Conservation (phyloP, 371 early-diverging fungal genomes). For the Paraphysoderma sedebokerense region DNA sequence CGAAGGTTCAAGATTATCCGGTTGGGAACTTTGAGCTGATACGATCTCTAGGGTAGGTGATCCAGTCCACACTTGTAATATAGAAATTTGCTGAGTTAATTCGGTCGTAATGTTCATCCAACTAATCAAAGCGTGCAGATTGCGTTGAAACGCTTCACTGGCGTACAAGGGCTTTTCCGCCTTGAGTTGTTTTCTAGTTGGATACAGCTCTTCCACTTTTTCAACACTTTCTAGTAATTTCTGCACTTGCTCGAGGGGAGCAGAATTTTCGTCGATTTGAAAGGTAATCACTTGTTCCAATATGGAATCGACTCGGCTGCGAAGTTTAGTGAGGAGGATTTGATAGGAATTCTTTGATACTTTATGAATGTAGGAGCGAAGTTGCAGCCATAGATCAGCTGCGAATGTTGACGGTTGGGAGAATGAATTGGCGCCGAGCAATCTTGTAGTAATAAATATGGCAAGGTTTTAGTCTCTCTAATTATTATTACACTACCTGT, state of each 20-base stretch:
- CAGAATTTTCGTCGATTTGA: slow-evolving; percentile 19
- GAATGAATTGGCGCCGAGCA: not conserved
- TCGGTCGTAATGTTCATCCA: slow-evolving; percentile 58
- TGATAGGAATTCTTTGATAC: slow-evolving; percentile 45
- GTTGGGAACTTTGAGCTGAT: no score
- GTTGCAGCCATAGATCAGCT: slow-evolving; percentile 59
- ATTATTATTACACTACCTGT: no score
- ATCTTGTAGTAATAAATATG: no score
- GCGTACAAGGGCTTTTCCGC: slow-evolving; percentile 52
- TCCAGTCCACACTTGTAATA: slow-evolving; percentile 69
- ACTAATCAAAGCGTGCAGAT: slow-evolving; percentile 50
- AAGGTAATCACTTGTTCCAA: slow-evolving; percentile 47
- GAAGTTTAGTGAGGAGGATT: slow-evolving; percentile 40
- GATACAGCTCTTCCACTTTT: slow-evolving; percentile 55
- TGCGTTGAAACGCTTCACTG: slow-evolving; percentile 41
- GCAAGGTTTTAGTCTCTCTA: no score
- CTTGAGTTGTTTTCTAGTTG: slow-evolving; percentile 43
- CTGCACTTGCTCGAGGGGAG: slow-evolving; percentile 39
- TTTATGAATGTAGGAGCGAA: slow-evolving; percentile 45
- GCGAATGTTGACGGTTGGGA: not conserved
- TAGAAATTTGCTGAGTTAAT: slow-evolving; percentile 47
- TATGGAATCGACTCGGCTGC: slow-evolving; percentile 39
- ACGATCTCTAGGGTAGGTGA: slow-evolving; percentile 50
- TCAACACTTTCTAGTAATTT: slow-evolving; percentile 53
- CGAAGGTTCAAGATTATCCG: no score